These are phyloP conservation scores for Pythium aristosporum DNA, from an alignment of 352 stramenopile species.

Conservation along the genomic window DNA sequence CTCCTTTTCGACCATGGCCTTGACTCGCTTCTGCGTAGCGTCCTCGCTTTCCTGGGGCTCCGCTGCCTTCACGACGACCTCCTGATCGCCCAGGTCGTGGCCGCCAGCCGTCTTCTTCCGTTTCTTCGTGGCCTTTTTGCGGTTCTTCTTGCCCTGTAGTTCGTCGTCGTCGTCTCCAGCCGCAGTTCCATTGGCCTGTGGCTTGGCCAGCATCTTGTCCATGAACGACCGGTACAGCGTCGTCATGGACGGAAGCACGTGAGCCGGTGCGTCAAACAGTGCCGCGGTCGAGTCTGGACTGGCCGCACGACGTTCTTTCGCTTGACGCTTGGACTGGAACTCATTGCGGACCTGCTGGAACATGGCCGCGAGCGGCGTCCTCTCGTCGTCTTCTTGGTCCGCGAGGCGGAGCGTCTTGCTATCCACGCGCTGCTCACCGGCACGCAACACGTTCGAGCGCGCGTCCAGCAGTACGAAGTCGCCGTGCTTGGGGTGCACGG, in stretches of 20 bases:
- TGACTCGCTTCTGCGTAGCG: constrained; percentile 51
- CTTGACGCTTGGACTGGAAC: constrained; percentile 22
- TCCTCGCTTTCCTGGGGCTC: constrained; percentile 10
- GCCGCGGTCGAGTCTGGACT: constrained; percentile 28
- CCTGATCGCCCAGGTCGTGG: constrained; percentile 27
- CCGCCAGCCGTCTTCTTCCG: constrained; percentile 28
- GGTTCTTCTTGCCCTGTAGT: constrained; percentile 53
- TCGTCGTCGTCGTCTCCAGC: constrained; percentile 11
- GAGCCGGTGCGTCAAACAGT: constrained; percentile 77
- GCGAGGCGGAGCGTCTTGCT: constrained; percentile 37
- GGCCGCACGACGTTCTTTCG: background rate
- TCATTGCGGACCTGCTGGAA: constrained; percentile 27
- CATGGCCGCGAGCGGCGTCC: constrained; percentile 40
- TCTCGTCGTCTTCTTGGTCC: constrained; percentile 30
- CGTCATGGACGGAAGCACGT: constrained; percentile 84
- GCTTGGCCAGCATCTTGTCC: constrained; percentile 84
- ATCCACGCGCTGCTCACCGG: constrained; percentile 46
- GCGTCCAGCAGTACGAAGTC: constrained; percentile 61
- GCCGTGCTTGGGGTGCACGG: constrained; percentile 54
- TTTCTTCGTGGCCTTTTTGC: constrained; percentile 46
- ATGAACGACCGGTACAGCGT: constrained; percentile 84
- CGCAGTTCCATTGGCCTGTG: constrained; percentile 21
- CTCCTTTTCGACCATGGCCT: constrained; percentile 67
- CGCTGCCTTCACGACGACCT: background rate
- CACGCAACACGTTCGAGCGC: constrained; percentile 56